Evolutionary conservation across 2,329 filamentous ascomycete species (phyloP), one percentile per base, ranked within the genome.

Genomic region (Mollisia scopiformis): DNA sequence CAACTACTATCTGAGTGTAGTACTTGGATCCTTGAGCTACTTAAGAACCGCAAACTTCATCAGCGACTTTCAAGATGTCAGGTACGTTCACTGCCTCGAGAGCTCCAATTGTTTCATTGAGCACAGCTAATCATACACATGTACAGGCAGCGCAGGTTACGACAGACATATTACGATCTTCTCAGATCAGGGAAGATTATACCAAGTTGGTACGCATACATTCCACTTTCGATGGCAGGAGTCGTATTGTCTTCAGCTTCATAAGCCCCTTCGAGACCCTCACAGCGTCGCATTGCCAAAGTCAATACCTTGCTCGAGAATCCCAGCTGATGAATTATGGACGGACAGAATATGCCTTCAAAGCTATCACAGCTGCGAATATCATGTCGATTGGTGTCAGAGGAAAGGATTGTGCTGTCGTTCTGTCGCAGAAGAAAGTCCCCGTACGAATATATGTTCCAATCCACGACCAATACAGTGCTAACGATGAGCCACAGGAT

Each of bases 111-210:
- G 23, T 23, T 43, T 51, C 46, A 47, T 35, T 47, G 55, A 52
- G 51, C 55, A 55, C 35, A 69, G 68, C 66, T 70, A 69, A 73
- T 33, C 61, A 63, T 54, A 35, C 46, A 65, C 43, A 61, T 60
- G 58, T 65, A 72, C 73, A 92, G 89, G 89, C 79, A 90, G 88
- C 80, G 89, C 91, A 79, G 93, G 92, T 75, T 98, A 96, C 81
- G 95, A 99, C 81, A 88, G 95, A 84, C 95, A 99, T 81, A 99
- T 99, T 75, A 99, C 95, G 76, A 98, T 99, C 84, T 99, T 99
- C 83, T 97, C 95, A 65, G 95, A 99, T 79, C 93, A 97, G 81
- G 95, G 95, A 75, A 89, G 95, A 77, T 84, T 99, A 77, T 99
- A 98, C 79, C 95, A 99, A 97, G 95, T 99, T 79, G 95, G 95